A percentile compares a stretch with the other conserved stretches of the same genome.
Evolutionary conservation across 2,329 filamentous ascomycete genomes (phyloP).

Genomic region (Massarina eburnea): DNA sequence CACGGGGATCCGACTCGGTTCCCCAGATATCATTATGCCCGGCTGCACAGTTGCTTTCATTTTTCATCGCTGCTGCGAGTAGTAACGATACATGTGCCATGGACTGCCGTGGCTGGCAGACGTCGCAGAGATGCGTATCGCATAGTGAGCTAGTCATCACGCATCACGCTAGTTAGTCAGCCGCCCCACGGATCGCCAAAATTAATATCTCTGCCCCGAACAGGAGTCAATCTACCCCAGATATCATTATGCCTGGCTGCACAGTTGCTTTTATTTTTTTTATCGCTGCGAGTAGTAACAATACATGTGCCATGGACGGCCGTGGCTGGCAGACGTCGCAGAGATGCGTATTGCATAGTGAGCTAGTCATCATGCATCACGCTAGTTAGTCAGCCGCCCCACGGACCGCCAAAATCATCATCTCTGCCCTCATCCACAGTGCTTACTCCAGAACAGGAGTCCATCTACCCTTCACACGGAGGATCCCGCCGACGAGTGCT

Average conservation of each 20-base stretch:
- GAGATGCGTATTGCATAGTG: slow-evolving; percentile 5
- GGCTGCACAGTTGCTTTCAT: slow-evolving; percentile 16
- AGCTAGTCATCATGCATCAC: slow-evolving; percentile 12
- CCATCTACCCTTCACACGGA: too few relatives aligned
- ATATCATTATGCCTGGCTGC: slow-evolving; percentile 23
- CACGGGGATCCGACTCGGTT: slow-evolving; percentile 42
- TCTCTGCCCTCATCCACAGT: too few relatives aligned
- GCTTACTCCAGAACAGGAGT: too few relatives aligned
- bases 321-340: slow-evolving; percentile 6
- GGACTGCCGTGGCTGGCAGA: slow-evolving; percentile 3
- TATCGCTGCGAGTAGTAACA: slow-evolving; percentile 1
- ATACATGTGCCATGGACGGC: too few relatives aligned
- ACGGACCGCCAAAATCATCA: too few relatives aligned
- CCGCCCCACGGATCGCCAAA: not conserved
- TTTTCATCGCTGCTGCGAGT: slow-evolving; percentile 17
- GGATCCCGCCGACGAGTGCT: too few relatives aligned
- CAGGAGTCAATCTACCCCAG: too few relatives aligned
- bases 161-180: not conserved
- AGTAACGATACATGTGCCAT: slow-evolving; percentile 3
- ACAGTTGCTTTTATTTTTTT: slow-evolving; percentile 23
- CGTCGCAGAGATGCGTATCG: slow-evolving; percentile 7
- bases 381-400: not conserved
- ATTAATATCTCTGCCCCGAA: slow-evolving; percentile 12
- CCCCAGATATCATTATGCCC: slow-evolving; percentile 33
- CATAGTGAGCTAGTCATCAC: slow-evolving; percentile 13